Conservation (phyloP, 495 filamentous ascomycete genomes). For the Aspergillus indologenus region DNA sequence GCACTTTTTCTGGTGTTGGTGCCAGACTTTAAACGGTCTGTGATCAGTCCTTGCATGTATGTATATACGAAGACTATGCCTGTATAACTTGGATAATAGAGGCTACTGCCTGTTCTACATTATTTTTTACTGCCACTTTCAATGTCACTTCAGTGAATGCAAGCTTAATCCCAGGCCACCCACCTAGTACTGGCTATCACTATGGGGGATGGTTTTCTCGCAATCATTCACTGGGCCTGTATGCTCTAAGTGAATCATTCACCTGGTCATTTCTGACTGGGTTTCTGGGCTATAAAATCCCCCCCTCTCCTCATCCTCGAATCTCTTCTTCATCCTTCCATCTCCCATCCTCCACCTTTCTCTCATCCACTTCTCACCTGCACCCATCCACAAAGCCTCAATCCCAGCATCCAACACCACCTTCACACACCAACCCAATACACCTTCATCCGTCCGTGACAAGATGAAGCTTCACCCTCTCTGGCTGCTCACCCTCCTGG, state of each 20-base stretch:
- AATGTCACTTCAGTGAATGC: no score
- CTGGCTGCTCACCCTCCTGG: background rate
- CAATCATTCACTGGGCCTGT: background rate
- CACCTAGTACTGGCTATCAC: no score
- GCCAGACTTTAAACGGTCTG: background rate
- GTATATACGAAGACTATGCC: conserved; percentile 9
- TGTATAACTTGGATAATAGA: conserved; percentile 4
- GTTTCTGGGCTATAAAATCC: background rate
- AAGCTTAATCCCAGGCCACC: background rate
- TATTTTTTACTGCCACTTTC: no score
- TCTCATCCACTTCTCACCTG: background rate
- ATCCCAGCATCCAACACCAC: background rate
- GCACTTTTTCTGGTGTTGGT: conserved; percentile 1
- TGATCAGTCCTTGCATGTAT: conserved; percentile 16
- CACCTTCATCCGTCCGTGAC: background rate
- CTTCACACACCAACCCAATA: background rate
- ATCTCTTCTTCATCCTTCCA: background rate
- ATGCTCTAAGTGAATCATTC: background rate
- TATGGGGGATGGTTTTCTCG: no score
- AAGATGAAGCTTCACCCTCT: conserved; percentile 2
- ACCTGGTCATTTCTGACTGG: background rate
- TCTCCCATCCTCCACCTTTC: background rate
- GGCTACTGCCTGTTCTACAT: background rate
- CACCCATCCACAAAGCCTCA: background rate
- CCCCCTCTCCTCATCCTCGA: background rate